Evolutionary conservation across 2,329 filamentous ascomycete species (phyloP).

Genomic region (Allantophomopsis cytisporea): DNA sequence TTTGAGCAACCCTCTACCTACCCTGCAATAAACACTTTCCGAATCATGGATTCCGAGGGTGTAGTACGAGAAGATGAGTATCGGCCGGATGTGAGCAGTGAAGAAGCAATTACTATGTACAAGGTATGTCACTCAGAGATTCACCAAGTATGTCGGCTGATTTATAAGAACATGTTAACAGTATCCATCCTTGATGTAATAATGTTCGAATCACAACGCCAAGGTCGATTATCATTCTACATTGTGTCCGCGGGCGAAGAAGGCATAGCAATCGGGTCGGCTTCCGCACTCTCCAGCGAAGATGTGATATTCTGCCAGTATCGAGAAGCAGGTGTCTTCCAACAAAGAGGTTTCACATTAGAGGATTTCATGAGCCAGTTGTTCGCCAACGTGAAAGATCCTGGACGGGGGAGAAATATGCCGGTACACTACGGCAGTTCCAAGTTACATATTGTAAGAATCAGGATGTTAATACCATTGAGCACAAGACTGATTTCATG

Average conservation of each 20-base stretch:
- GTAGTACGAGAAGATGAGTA: constrained; percentile 63
- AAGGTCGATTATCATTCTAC: constrained; percentile 57
- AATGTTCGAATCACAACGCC: constrained; percentile 95
- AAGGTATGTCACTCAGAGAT: neutral
- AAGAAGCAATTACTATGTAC: constrained; percentile 43
- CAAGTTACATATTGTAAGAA: constrained; percentile 66
- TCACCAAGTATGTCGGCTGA: neutral
- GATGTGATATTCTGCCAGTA: constrained; percentile 95
- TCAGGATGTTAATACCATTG: neutral
- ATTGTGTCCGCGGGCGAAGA: constrained; percentile 58
- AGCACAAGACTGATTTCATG: neutral
- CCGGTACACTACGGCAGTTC: constrained; percentile 88
- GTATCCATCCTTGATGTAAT: constrained; percentile 85
- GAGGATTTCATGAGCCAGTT: constrained; percentile 92
- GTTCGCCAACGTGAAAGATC: constrained; percentile 75
- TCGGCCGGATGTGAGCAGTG: constrained; percentile 48
- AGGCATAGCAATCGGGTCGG: constrained; percentile 81
- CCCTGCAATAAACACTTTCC: constrained; percentile 77
- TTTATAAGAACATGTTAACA: constrained; percentile 43
- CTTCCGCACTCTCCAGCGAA: constrained; percentile 66
- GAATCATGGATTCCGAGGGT: constrained; percentile 82
- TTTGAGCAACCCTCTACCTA: constrained; percentile 65
- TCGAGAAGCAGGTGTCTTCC: constrained; percentile 81
- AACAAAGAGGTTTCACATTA: constrained; percentile 75
- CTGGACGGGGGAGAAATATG: constrained; percentile 83